phyloP scores from a whole-genome alignment of 2,329 filamentous ascomycete species.

The Cladosporium phlei region DNA sequence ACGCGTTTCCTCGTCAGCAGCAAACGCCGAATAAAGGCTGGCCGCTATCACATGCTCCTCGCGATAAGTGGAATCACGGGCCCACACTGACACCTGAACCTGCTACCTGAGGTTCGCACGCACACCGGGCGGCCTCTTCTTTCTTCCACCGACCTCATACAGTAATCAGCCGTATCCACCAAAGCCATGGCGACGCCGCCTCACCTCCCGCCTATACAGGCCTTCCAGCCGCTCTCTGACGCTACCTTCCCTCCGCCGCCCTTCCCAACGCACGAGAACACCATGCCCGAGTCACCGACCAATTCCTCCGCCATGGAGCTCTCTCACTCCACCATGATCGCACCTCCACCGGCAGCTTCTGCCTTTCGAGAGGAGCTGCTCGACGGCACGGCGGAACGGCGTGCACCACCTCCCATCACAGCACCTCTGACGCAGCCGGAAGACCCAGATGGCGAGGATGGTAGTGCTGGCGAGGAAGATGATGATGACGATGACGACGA shows the following conservation, averaged over 20 bases:
- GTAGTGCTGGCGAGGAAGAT: conserved; percentile 14
- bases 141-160: not conserved
- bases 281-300: conserved; percentile 6
- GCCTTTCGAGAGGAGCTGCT: conserved; percentile 2
- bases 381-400: conserved; percentile 3
- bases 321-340: conserved; percentile 12
- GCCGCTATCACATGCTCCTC: conserved; percentile 3
- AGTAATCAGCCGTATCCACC: not conserved
- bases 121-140: not conserved
- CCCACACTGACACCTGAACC: not conserved
- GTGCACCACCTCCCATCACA: not conserved
- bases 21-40: too few relatives aligned
- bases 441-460: conserved; percentile 19
- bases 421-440: not conserved
- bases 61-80: not conserved
- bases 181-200: conserved; percentile 7
- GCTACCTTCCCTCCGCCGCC: conserved; percentile 6
- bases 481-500: conserved; percentile 24
- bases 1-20: too few relatives aligned
- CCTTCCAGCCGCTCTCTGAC: conserved; percentile 10
- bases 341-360: conserved; percentile 2
- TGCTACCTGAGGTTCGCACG: too few relatives aligned
- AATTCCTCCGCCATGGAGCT: conserved; percentile 9
- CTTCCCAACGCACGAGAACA: not conserved
- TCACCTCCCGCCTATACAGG: conserved; percentile 9